phyloP scores from a whole-genome alignment of 257 asterid genomes.

The Pogostemon cablin region DNA sequence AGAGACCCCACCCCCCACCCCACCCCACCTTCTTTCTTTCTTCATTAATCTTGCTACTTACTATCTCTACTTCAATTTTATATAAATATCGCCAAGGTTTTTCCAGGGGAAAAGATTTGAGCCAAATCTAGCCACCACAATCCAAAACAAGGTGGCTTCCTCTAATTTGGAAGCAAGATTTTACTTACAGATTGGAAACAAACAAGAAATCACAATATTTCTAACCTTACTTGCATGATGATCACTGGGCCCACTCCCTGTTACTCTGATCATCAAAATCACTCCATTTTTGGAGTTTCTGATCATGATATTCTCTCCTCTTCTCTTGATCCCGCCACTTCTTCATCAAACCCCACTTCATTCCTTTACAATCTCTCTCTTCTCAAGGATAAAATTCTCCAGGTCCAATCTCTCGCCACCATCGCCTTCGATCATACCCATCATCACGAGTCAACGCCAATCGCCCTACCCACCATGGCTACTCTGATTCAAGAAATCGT shows the following conservation, averaged over 20 bases:
- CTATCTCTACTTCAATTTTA: neutral
- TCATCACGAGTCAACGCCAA: slow-evolving; percentile 46
- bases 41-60: neutral
- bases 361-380: slow-evolving; percentile 68
- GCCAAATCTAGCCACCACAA: slow-evolving; percentile 14
- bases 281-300: slow-evolving; percentile 38
- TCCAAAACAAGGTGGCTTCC: neutral
- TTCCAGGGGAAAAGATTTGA: slow-evolving; percentile 12
- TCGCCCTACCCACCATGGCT: slow-evolving; percentile 55
- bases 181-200: neutral
- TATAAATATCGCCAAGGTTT: slow-evolving; percentile 14
- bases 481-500: slow-evolving; percentile 80
- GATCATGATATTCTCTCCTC: slow-evolving; percentile 36
- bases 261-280: slow-evolving; percentile 36
- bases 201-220: neutral
- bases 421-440: slow-evolving; percentile 41
- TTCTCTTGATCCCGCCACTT: slow-evolving; percentile 26
- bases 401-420: slow-evolving; percentile 59
- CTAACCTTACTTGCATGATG: slow-evolving; percentile 32
- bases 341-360: slow-evolving; percentile 36
- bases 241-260: slow-evolving; percentile 42
- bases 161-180: slow-evolving; percentile 1
- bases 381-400: slow-evolving; percentile 64
- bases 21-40: too few relatives aligned
- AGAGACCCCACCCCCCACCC: too few relatives aligned